Conservation (phyloP, 1,284 basidiomycete species). For the Microbotryum intermedium region DNA sequence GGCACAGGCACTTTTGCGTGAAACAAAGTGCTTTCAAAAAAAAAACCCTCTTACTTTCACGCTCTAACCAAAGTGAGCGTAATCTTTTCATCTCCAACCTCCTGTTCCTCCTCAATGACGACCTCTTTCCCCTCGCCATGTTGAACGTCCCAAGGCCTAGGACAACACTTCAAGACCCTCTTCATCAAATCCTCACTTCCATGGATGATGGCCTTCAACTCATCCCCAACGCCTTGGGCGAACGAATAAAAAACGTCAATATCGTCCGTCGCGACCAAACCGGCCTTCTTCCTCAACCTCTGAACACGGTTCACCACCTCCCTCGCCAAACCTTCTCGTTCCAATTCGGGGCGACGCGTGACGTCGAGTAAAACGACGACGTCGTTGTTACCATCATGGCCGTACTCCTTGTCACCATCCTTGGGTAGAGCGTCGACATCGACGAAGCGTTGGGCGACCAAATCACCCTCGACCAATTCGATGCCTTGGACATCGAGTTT, state of each 20-base stretch:
- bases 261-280: conserved; percentile 88
- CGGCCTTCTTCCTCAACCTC: conserved; percentile 90
- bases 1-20: too few species aligned
- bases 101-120: conserved; percentile 76
- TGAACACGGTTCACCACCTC: conserved; percentile 92
- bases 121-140: conserved; percentile 46
- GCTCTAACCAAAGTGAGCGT: conserved; percentile 38
- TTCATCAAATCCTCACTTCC: conserved; percentile 63
- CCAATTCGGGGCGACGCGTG: conserved; percentile 75
- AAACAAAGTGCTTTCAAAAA: too few species aligned
- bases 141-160: conserved; percentile 44
- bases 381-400: conserved; percentile 85
- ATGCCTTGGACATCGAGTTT: conserved; percentile 84
- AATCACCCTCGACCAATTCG: conserved; percentile 76
- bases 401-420: conserved; percentile 49
- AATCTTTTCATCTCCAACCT: conserved; percentile 76
- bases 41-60: conserved; percentile 51
- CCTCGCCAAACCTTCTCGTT: conserved; percentile 77
- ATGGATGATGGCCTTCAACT: conserved; percentile 62
- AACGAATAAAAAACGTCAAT: conserved; percentile 83
- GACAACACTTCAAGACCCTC: conserved; percentile 67
- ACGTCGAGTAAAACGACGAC: conserved; percentile 89
- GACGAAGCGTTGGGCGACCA: conserved; percentile 83
- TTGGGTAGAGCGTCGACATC: conserved; percentile 55
- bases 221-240: conserved; percentile 35